These are phyloP conservation scores for Gossypium aridum DNA, from an alignment of 441 rosid species.

Conservation along the genomic window DNA sequence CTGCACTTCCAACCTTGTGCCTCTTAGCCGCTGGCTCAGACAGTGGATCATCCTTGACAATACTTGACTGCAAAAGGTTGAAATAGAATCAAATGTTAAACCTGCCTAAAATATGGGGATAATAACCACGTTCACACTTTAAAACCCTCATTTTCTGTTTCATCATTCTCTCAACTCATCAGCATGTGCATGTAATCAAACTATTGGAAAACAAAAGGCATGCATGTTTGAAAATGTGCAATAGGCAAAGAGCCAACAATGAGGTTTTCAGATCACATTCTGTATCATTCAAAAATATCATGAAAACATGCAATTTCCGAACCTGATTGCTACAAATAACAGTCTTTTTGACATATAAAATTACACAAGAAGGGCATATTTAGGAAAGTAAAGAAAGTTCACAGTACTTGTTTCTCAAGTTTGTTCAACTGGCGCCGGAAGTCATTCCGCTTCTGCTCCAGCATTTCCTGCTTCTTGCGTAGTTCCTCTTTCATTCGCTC, in stretches of 20 bases:
- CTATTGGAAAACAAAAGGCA: not conserved
- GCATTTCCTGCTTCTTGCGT: slow-evolving; percentile 85
- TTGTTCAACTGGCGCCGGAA: slow-evolving; percentile 65
- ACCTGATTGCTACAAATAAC: not conserved
- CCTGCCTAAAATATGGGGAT: not conserved
- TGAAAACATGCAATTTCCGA: not conserved
- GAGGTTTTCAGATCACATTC: too few relatives aligned
- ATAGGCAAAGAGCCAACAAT: not conserved
- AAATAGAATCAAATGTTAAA: slow-evolving; percentile 3
- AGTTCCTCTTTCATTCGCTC: slow-evolving; percentile 87
- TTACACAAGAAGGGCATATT: too few relatives aligned
- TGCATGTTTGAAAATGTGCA: not conserved
- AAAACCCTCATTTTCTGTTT: not conserved
- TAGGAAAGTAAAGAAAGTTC: slow-evolving; percentile 5
- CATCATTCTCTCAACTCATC: not conserved
- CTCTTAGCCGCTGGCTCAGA: slow-evolving; percentile 68
- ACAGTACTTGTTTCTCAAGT: slow-evolving; percentile 69
- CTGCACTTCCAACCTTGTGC: slow-evolving; percentile 38
- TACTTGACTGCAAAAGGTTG: slow-evolving; percentile 56
- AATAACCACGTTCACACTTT: not conserved
- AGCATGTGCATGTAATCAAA: not conserved
- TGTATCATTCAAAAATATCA: not conserved
- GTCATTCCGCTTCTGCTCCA: slow-evolving; percentile 81
- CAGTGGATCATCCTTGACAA: slow-evolving; percentile 51
- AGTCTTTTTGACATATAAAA: too few relatives aligned